Evolutionary conservation across 2,329 filamentous ascomycete species (phyloP), one percentile per base, ranked within the genome.

Genomic region (Macrophomina phaseolina): DNA sequence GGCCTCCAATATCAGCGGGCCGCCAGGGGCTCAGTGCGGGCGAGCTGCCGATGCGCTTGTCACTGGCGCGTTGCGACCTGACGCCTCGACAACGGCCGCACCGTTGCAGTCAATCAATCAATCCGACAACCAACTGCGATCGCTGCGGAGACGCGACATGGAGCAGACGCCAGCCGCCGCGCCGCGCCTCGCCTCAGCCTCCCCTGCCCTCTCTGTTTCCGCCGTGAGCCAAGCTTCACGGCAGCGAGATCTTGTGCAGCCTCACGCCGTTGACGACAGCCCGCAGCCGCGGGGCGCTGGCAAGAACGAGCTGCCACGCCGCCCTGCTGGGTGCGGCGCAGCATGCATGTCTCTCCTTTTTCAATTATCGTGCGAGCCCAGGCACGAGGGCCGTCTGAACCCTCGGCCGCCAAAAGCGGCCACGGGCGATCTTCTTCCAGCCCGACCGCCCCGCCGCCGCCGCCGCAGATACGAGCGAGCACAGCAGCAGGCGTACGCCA

Each of bases 1-100:
- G 61, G 61, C 61, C 61, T 64, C 61, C 61, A 64, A 64, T 64
- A 64, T 64, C 61, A 32, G 9, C 34, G 48, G 61, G 61, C 61
- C 61, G 34, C 46, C 34, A 12, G 34, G 46, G 61, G 48, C 36
- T 23, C 61, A 11, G 61, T 64, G 61, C 61, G 36, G 48, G 58
- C 40, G 58, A 32, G 23, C 56, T 36, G 40, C 55, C 56, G 56
- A n/a, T 28, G 40, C 40, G 30, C 11, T 28, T 49, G n/a, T 28
- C 28, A 32, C 4, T 60, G 40, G 40, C 34, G 23, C 23, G 28
- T 61, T 61, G 56, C 56, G 32, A 61, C 56, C 56, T 61, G 56
- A 61, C 56, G 42, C 9, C 23, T 12, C 42, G 30, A 46, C 42
- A 62, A 49, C 58, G 42, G 45, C 58, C 42, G 42, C 42, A 49